These are phyloP conservation scores for Lasiosphaeria hispida DNA, from an alignment of 495 filamentous ascomycete genomes.

Conservation along the genomic window DNA sequence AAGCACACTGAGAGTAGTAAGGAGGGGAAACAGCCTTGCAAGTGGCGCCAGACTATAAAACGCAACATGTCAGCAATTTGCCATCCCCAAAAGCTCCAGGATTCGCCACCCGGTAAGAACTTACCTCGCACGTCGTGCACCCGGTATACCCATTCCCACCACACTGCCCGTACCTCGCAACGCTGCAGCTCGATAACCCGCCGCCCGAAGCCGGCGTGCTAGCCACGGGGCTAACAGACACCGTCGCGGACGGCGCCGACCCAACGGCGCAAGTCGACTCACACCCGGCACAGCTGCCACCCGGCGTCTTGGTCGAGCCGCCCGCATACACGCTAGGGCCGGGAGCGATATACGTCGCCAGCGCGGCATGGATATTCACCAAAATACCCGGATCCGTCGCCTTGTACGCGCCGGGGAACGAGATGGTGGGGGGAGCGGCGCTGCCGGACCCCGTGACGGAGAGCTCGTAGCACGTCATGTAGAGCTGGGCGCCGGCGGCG, in stretches of 20 bases:
- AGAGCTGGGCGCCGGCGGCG: constrained; percentile 47
- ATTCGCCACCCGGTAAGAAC: constrained; percentile 4
- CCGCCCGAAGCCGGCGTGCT: constrained; percentile 24
- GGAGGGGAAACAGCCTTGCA: no score
- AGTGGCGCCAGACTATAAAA: no score
- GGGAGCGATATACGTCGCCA: constrained; percentile 38
- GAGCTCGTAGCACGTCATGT: constrained; percentile 53
- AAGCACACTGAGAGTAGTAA: no score
- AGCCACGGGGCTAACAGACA: constrained; percentile 10
- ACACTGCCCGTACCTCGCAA: constrained; percentile 43
- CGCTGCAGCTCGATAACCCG: constrained; percentile 31
- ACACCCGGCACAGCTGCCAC: constrained; percentile 37
- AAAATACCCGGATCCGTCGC: constrained; percentile 49
- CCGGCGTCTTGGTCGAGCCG: constrained; percentile 36
- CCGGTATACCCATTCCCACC: constrained; percentile 45
- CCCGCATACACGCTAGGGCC: constrained; percentile 43
- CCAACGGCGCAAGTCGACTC: constrained; percentile 40
- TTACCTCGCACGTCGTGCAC: constrained; percentile 42
- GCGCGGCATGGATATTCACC: constrained; percentile 45
- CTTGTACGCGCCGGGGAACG: constrained; percentile 49
- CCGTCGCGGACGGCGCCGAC: constrained; percentile 26
- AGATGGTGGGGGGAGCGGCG: constrained; percentile 38
- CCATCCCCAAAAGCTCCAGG: no score
- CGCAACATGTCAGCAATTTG: no score
- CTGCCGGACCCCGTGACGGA: constrained; percentile 34